Percentiles rank a stretch among this genome's conserved stretches.
phyloP scores from a whole-genome alignment of 1,139 yeast genomes.

The Pichia sorboxylosa region DNA sequence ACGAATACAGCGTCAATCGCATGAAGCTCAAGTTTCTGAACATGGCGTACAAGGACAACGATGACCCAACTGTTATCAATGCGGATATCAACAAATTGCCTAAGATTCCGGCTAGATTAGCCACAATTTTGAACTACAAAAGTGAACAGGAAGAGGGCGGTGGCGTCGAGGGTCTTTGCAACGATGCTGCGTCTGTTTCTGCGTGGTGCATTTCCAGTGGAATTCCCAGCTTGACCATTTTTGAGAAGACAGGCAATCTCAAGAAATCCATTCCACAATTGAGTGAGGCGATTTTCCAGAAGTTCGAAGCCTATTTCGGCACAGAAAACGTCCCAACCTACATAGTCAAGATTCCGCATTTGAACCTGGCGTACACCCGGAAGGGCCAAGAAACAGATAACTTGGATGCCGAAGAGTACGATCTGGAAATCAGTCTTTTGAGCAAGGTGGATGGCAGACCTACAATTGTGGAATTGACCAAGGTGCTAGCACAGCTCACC shows the following conservation, averaged over 20 bases:
- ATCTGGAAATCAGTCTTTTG: conserved; percentile 54
- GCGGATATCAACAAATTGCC: conserved; percentile 63
- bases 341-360: conserved; percentile 50
- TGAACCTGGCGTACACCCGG: conserved; percentile 37
- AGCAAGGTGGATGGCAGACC: conserved; percentile 80
- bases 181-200: conserved; percentile 62
- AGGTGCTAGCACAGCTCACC: conserved; percentile 73
- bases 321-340: conserved; percentile 53
- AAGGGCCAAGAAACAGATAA: conserved; percentile 25
- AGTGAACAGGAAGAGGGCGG: conserved; percentile 79
- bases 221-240: conserved; percentile 56
- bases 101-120: conserved; percentile 69
- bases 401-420: conserved; percentile 25
- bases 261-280: conserved; percentile 45
- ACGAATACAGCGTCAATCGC: conserved; percentile 43
- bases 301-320: conserved; percentile 67
- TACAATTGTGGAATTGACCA: conserved; percentile 78
- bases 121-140: conserved; percentile 60
- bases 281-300: conserved; percentile 46
- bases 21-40: conserved; percentile 46
- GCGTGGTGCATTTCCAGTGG: conserved; percentile 90
- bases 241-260: conserved; percentile 68
- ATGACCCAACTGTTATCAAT: conserved; percentile 77
- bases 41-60: conserved; percentile 66
- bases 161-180: conserved; percentile 72